Percentiles rank a stretch among this genome's conserved stretches.
Evolutionary conservation across 2,329 filamentous ascomycete genomes (phyloP).

Genomic region (Mycosphaerella sp.): DNA sequence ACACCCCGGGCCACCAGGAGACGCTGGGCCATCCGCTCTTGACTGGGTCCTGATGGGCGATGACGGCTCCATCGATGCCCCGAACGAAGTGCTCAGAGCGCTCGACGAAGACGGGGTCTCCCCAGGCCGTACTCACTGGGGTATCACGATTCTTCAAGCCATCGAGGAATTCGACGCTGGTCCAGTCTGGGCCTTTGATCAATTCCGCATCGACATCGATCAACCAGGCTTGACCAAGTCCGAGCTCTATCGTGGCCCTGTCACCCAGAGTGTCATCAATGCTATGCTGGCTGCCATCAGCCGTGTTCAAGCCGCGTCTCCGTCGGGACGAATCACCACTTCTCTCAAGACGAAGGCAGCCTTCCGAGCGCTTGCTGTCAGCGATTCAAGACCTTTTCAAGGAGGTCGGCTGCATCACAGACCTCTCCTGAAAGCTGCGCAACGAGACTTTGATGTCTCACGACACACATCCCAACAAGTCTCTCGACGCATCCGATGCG

Average conservation of each 20-base stretch:
- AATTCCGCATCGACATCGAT: constrained; percentile 41
- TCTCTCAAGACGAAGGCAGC: constrained; percentile 26
- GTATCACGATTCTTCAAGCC: constrained; percentile 38
- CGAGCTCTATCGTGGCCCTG: constrained; percentile 37
- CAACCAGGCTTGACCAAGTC: constrained; percentile 39
- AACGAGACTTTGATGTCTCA: constrained; percentile 36
- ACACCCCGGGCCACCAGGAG: constrained; percentile 41
- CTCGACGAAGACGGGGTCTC: constrained; percentile 23
- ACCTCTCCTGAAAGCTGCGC: constrained; percentile 38
- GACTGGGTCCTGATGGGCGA: constrained; percentile 43
- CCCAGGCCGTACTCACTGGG: constrained; percentile 40
- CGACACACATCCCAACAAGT: constrained; percentile 36
- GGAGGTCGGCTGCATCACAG: constrained; percentile 37
- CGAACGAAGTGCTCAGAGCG: constrained; percentile 29
- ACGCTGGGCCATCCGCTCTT: constrained; percentile 40
- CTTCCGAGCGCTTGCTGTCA: constrained; percentile 33
- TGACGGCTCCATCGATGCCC: constrained; percentile 35
- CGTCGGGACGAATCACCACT: constrained; percentile 19
- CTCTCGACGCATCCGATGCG: constrained; percentile 40
- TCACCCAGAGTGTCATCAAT: constrained; percentile 37
- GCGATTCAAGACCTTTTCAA: constrained; percentile 35
- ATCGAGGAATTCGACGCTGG: constrained; percentile 41
- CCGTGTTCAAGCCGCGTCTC: constrained; percentile 33
- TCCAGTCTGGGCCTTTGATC: constrained; percentile 42
- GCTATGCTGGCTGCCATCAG: constrained; percentile 37